Conservation (phyloP, 768 basidiomycete species). For the Paxillus ammoniavirescens region DNA sequence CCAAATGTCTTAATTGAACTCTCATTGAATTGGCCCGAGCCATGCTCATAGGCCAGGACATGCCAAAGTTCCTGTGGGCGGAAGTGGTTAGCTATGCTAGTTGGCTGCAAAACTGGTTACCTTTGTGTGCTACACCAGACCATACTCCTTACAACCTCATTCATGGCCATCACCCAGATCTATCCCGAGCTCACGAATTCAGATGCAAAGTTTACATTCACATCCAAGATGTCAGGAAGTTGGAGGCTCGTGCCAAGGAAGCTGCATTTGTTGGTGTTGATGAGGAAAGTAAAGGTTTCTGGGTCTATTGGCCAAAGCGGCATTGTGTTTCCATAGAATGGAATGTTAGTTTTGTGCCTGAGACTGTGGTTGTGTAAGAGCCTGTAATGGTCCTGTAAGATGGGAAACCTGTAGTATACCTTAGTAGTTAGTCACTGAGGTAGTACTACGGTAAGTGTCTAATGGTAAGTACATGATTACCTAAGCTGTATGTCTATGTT, state of each 20-base stretch:
- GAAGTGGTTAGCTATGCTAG: conserved; percentile 24
- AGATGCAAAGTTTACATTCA: conserved; percentile 18
- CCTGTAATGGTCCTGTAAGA: too few species aligned
- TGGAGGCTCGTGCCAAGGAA: conserved; percentile 22
- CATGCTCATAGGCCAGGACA: conserved; percentile 19
- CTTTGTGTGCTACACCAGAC: conserved; percentile 23
- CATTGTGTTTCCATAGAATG: conserved; percentile 28
- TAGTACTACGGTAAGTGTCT: too few species aligned
- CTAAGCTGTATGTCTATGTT: too few species aligned
- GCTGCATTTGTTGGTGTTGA: conserved; percentile 30
- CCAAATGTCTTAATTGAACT: conserved; percentile 27
- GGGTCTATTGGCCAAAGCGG: conserved; percentile 31
- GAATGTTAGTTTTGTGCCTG: conserved; percentile 19
- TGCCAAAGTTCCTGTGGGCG: conserved; percentile 21
- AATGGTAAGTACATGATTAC: too few species aligned
- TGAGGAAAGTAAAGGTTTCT: conserved; percentile 28
- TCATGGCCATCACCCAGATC: too few species aligned
- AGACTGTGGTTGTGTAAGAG: neutral
- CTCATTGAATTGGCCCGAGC: conserved; percentile 22
- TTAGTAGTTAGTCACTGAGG: too few species aligned
- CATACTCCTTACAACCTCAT: conserved; percentile 10
- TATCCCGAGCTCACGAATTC: too few species aligned
- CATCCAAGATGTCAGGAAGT: conserved; percentile 16
- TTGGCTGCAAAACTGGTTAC: conserved; percentile 36
- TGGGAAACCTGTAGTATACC: too few species aligned